Evolutionary conservation across 108 stramenopile genomes (phyloP).

Genomic region (Cyclotella choctawhatcheeana): DNA sequence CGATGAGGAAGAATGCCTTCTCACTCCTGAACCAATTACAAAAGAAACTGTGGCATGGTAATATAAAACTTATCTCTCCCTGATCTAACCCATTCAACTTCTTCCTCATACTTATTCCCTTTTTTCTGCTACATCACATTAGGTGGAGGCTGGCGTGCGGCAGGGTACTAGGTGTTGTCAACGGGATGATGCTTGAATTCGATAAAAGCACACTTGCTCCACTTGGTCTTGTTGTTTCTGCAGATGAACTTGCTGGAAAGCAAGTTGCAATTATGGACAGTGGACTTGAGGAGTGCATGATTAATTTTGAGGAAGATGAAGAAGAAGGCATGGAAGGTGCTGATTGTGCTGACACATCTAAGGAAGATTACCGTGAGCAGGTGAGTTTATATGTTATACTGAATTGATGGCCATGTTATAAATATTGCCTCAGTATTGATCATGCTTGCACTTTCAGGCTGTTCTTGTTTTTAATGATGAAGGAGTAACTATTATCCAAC

Average conservation of each 20-base stretch:
- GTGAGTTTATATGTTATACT: slow-evolving; percentile 16
- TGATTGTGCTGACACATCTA: slow-evolving; percentile 43
- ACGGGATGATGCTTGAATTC: slow-evolving; percentile 79
- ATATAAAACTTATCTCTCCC: too few relatives aligned
- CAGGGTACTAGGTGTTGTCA: slow-evolving; percentile 75
- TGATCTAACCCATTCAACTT: too few relatives aligned
- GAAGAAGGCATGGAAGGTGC: slow-evolving; percentile 58
- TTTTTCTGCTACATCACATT: too few relatives aligned
- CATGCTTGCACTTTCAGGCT: slow-evolving; percentile 14
- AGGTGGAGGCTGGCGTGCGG: slow-evolving; percentile 71
- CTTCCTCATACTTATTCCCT: too few relatives aligned
- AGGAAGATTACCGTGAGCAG: slow-evolving; percentile 41
- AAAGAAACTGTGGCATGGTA: slow-evolving; percentile 75
- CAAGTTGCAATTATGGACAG: slow-evolving; percentile 59
- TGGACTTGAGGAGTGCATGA: slow-evolving; percentile 48
- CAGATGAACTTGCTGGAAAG: slow-evolving; percentile 57
- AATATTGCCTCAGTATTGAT: not conserved
- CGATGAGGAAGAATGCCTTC: slow-evolving; percentile 43
- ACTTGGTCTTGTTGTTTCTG: slow-evolving; percentile 66
- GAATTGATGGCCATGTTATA: not conserved
- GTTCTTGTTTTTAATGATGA: slow-evolving; percentile 50
- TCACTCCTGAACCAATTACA: slow-evolving; percentile 41
- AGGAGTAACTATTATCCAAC: slow-evolving; percentile 64
- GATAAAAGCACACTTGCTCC: slow-evolving; percentile 72
- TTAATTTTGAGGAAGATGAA: slow-evolving; percentile 46